phyloP scores from a whole-genome alignment of 345 rosid genomes.

The Eucalyptus erythrocorys region DNA sequence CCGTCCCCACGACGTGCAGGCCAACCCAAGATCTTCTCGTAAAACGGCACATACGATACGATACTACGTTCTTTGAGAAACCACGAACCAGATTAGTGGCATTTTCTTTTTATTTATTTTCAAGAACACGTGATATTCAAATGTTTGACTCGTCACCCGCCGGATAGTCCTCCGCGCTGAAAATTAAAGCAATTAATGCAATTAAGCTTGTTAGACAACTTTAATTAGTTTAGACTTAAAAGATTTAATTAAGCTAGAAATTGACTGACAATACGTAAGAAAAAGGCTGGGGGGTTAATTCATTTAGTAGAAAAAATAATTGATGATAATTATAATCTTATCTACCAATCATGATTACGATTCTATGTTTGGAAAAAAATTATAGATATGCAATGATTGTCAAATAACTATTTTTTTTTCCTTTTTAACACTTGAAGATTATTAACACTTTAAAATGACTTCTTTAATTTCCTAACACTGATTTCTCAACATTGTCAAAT shows the following conservation, averaged over 20 bases:
- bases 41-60: background rate
- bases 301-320: background rate
- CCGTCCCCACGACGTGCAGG: no score
- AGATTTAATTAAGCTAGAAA: background rate
- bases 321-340: background rate
- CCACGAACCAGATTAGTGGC: background rate
- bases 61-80: background rate
- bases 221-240: no score
- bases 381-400: background rate
- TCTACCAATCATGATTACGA: background rate
- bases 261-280: background rate
- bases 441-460: background rate
- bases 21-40: no score
- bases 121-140: background rate
- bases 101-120: background rate
- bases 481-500: background rate
- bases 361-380: background rate
- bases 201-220: background rate
- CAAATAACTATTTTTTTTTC: background rate
- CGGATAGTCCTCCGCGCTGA: background rate
- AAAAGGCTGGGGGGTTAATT: background rate
- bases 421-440: background rate
- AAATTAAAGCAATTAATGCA: background rate
- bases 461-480: fast-evolving
- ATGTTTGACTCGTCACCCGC: background rate